These are phyloP conservation scores for Plantago ovata DNA, from an alignment of 257 asterid genomes.

Conservation along the genomic window DNA sequence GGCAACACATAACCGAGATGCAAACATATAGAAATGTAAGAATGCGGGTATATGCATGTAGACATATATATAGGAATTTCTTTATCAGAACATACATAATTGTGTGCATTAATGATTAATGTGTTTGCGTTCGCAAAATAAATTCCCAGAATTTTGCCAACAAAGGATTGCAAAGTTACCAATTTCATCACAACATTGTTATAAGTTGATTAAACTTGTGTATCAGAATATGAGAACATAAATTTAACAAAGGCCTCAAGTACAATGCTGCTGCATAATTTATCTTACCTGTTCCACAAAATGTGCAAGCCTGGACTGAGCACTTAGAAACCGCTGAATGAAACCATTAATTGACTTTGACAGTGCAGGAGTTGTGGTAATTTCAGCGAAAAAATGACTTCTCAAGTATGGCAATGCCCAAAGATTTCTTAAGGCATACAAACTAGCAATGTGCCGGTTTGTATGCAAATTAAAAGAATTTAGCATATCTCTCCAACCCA, in stretches of 20 bases:
- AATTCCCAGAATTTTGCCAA: too few relatives aligned
- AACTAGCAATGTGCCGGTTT: slow-evolving; percentile 77
- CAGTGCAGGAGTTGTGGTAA: slow-evolving; percentile 73
- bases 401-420: slow-evolving; percentile 97
- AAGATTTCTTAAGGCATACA: slow-evolving; percentile 66
- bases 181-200: too few relatives aligned
- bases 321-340: slow-evolving; percentile 91
- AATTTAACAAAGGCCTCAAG: not conserved
- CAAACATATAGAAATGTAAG: too few relatives aligned
- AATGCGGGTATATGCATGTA: too few relatives aligned
- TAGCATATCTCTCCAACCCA: slow-evolving; percentile 96
- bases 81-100: too few relatives aligned
- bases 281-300: slow-evolving; percentile 87
- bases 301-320: slow-evolving; percentile 90
- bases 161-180: too few relatives aligned
- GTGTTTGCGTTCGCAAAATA: too few relatives aligned
- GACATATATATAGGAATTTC: too few relatives aligned
- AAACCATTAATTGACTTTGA: slow-evolving; percentile 89
- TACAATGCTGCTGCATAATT: not conserved
- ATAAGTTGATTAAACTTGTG: too few relatives aligned
- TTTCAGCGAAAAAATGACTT: slow-evolving; percentile 92
- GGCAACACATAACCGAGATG: too few relatives aligned
- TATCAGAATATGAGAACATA: too few relatives aligned
- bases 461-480: slow-evolving; percentile 77
- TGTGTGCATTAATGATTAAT: too few relatives aligned